A percentile compares a stretch with the other conserved stretches of the same genome.
These are phyloP conservation scores for Zanthoxylum bungeanum DNA, from an alignment of 345 rosid genomes.

Conservation along the genomic window DNA sequence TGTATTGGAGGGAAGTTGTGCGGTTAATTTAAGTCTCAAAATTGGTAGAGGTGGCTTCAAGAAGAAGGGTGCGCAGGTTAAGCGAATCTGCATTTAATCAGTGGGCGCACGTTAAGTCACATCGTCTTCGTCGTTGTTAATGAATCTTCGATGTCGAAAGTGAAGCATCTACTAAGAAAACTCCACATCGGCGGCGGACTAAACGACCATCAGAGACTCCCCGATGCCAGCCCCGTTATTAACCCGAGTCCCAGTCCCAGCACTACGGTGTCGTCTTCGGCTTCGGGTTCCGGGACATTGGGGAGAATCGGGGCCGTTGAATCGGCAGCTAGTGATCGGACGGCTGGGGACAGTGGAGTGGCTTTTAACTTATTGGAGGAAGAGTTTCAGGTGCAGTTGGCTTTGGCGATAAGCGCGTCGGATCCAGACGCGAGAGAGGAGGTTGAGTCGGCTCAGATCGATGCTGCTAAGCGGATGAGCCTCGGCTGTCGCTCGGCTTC, in stretches of 20 bases:
- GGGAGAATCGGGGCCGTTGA: slow-evolving; percentile 52
- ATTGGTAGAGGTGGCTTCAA: slow-evolving; percentile 52
- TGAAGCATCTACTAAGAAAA: slow-evolving; percentile 88
- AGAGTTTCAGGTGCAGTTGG: slow-evolving; percentile 93
- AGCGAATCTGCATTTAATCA: slow-evolving; percentile 47
- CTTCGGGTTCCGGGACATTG: slow-evolving; percentile 35
- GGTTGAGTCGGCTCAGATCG: slow-evolving; percentile 91
- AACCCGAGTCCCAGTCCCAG: slow-evolving; percentile 41
- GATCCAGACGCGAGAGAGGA: slow-evolving; percentile 63
- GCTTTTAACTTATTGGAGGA: slow-evolving; percentile 85
- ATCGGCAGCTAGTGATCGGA: slow-evolving; percentile 42
- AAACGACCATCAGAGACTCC: slow-evolving; percentile 51
- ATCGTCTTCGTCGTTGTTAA: slow-evolving; percentile 40
- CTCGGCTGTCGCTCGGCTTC: slow-evolving; percentile 61
- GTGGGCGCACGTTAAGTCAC: slow-evolving; percentile 54
- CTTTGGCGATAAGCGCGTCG: slow-evolving; percentile 93
- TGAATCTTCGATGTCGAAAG: slow-evolving; percentile 85
- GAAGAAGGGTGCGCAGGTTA: slow-evolving; percentile 69
- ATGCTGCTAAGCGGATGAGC: slow-evolving; percentile 93
- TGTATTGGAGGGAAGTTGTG: slow-evolving; percentile 44
- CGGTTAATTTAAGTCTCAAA: slow-evolving; percentile 50
- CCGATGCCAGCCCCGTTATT: slow-evolving; percentile 37
- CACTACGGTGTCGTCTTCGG: slow-evolving; percentile 33
- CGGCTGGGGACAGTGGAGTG: slow-evolving; percentile 21
- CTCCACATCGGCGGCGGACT: slow-evolving; percentile 88